A percentile compares a stretch with the other conserved stretches of the same genome.
These are phyloP conservation scores for Lasiodiplodia hormozganensis DNA, from an alignment of 2,329 filamentous ascomycete species.

Conservation along the genomic window DNA sequence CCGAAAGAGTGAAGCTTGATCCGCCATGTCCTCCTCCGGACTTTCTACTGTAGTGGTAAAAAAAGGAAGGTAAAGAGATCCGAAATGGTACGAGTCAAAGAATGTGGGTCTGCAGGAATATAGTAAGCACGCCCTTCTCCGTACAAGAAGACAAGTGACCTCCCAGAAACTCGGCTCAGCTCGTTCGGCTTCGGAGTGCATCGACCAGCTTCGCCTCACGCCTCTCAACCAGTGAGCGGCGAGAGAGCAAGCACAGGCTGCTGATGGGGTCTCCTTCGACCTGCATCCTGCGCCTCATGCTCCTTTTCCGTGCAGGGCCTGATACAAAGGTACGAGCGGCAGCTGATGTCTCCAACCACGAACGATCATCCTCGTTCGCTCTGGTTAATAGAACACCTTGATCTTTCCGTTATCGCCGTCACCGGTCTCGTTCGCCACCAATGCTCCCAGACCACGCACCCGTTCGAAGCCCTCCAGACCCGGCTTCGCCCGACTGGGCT, in stretches of 20 bases:
- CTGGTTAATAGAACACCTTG: conserved; percentile 21
- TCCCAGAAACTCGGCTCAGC: background rate
- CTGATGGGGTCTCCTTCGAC: background rate
- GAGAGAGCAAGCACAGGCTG: background rate
- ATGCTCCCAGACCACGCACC: background rate
- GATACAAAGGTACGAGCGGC: background rate
- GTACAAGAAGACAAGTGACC: background rate
- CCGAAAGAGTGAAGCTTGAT: background rate
- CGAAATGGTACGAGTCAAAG: background rate
- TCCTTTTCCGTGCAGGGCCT: background rate
- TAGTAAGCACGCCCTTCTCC: background rate
- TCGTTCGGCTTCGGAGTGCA: background rate
- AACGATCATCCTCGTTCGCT: no score
- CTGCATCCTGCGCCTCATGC: background rate
- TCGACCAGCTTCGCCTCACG: background rate
- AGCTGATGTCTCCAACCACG: no score
- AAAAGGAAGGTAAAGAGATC: background rate
- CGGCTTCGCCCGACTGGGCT: background rate
- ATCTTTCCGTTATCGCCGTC: background rate
- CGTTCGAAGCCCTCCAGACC: conserved; percentile 10
- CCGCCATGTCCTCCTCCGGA: background rate
- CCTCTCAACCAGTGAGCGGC: background rate
- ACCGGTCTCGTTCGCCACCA: background rate
- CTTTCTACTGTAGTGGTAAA: background rate
- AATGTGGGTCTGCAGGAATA: background rate